Conservation (phyloP, 805 yeast genomes). For the Pichia scutulata region DNA sequence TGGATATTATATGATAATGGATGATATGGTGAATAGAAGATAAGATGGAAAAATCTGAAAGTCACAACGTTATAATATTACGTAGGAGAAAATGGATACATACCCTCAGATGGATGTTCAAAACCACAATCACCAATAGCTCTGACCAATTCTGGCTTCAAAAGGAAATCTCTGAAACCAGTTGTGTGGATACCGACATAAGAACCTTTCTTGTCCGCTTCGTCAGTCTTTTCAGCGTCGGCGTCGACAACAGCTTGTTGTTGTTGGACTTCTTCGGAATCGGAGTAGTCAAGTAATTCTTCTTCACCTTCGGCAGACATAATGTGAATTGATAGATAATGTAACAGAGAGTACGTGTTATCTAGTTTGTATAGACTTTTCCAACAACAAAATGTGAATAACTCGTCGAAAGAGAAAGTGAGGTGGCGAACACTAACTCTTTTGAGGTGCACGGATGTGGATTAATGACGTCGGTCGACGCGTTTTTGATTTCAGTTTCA, state of each 20-base stretch:
- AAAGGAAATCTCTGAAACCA: conserved; percentile 94
- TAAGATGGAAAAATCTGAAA: not conserved
- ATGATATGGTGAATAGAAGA: not conserved
- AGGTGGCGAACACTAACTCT: not conserved
- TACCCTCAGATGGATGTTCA: conserved; percentile 98
- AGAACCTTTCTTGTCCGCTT: conserved; percentile 86
- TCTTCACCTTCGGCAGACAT: conserved; percentile 98
- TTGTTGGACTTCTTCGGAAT: conserved; percentile 83
- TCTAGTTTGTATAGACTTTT: too few relatives aligned
- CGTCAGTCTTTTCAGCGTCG: conserved; percentile 38
- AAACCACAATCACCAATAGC: conserved; percentile 99
- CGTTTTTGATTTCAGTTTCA: not conserved
- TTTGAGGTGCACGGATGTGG: not conserved
- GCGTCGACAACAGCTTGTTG: conserved; percentile 33
- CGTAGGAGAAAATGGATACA: conserved; percentile 31
- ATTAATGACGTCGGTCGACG: not conserved
- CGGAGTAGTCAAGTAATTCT: conserved; percentile 98
- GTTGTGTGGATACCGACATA: conserved; percentile 98
- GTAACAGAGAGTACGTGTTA: too few relatives aligned
- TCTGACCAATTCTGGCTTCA: conserved; percentile 93
- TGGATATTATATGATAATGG: not conserved
- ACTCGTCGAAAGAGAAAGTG: too few relatives aligned
- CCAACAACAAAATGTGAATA: too few relatives aligned
- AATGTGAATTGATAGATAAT: not conserved
- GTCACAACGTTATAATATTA: not conserved